phyloP scores from a whole-genome alignment of 495 filamentous ascomycete species.

The Haplographium delicatum region DNA sequence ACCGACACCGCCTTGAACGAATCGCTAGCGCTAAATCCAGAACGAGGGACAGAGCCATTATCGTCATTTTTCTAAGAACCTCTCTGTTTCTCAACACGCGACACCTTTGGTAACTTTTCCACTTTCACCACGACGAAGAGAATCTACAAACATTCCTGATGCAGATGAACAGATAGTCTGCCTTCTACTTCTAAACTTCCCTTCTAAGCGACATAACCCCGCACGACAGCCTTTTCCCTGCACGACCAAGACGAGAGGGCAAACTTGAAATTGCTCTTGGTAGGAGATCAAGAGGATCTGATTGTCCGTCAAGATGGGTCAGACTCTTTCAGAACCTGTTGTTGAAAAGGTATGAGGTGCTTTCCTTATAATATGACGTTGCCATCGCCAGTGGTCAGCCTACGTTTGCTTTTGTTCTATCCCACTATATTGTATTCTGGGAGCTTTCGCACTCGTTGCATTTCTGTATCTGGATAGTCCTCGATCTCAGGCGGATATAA shows the following conservation, averaged over 20 bases:
- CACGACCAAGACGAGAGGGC: background rate
- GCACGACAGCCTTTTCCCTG: constrained; percentile 11
- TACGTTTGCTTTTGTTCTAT: background rate
- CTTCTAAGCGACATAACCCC: constrained; percentile 14
- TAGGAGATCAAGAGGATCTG: constrained; percentile 7
- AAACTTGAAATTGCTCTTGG: background rate
- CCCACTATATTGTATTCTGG: no score
- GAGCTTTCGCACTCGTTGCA: no score
- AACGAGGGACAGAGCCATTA: no score
- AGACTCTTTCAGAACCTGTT: constrained; percentile 98
- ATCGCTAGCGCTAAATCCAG: background rate
- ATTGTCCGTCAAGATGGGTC: constrained; percentile 66
- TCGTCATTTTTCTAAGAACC: background rate
- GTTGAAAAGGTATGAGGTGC: constrained; percentile 83
- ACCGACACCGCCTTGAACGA: background rate
- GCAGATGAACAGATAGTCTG: constrained; percentile 17
- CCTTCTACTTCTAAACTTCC: background rate
- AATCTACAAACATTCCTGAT: constrained; percentile 4
- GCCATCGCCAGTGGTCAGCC: constrained; percentile 5
- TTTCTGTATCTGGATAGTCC: no score
- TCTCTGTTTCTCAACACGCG: constrained; percentile 12
- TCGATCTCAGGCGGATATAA: no score
- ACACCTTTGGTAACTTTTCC: constrained; percentile 4
- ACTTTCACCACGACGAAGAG: background rate
- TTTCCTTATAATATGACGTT: constrained; percentile 1